Percentiles rank a stretch among this genome's conserved stretches.
Evolutionary conservation across 345 rosid species (phyloP).

Genomic region (Euphorbia peplus): DNA sequence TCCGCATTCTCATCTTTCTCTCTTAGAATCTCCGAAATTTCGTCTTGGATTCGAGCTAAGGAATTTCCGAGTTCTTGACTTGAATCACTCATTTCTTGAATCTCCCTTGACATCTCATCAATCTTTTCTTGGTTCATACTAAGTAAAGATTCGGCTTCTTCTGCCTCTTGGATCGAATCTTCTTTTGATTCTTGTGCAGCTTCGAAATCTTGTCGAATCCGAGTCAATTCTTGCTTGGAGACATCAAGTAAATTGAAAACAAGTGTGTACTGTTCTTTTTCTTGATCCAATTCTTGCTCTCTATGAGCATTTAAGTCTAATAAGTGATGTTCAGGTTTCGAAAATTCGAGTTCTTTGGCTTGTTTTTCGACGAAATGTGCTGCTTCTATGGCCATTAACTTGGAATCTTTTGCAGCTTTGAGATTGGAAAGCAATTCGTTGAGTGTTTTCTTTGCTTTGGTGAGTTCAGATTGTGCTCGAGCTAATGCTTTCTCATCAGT

Average conservation of each 20-base stretch:
- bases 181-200: slow-evolving; percentile 57
- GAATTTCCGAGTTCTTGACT: slow-evolving; percentile 50
- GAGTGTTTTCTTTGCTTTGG: slow-evolving; percentile 41
- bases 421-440: slow-evolving; percentile 43
- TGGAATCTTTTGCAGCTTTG: slow-evolving; percentile 35
- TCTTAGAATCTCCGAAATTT: slow-evolving; percentile 35
- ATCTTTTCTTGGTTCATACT: slow-evolving; percentile 39
- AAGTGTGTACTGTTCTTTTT: slow-evolving; percentile 51
- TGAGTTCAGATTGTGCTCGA: slow-evolving; percentile 51
- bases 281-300: slow-evolving; percentile 48
- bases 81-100: slow-evolving; percentile 57
- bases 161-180: slow-evolving; percentile 58
- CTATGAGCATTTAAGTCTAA: slow-evolving; percentile 26
- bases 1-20: slow-evolving; percentile 44
- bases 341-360: slow-evolving; percentile 56
- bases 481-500: slow-evolving; percentile 39
- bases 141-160: slow-evolving; percentile 53
- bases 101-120: slow-evolving; percentile 53
- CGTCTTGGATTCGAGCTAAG: slow-evolving; percentile 43
- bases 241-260: slow-evolving; percentile 51
- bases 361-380: slow-evolving; percentile 44
- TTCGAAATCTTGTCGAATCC: slow-evolving; percentile 72
- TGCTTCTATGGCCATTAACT: slow-evolving; percentile 40
- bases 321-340: slow-evolving; percentile 34
- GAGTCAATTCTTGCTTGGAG: slow-evolving; percentile 66